Evolutionary conservation across 108 stramenopile species (phyloP), one percentile per base, ranked within the genome.

Genomic region (Fistulifera solaris): DNA sequence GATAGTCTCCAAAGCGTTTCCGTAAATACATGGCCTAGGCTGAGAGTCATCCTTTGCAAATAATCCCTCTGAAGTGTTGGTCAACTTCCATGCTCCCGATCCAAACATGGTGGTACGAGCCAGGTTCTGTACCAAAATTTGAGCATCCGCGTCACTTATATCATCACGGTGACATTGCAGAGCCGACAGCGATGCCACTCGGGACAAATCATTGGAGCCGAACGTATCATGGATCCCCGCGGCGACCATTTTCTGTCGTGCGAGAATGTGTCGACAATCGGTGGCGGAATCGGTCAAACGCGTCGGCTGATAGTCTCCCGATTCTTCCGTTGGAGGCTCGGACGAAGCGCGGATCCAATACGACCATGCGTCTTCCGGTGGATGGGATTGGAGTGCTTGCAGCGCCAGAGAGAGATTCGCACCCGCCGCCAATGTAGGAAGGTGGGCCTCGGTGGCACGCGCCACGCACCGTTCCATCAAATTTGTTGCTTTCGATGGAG

Each of bases 181-280:
- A 1, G 70, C 72, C 4, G 55, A 45, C 23, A 51, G 42, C 8
- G 81, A 77, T 13, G 82, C 63, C 22, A 81, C 44, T 1, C 66
- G 61, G 18, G 78, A 67, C 58, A 75, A 49, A 13, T 57, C 63
- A 1, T 69, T 41, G 51, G 69, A 60, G 1, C 81, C 81, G 14
- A 73, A 71, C 22, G 72, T 61, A 56, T 86, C 78, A 84, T 84
- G 86, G 16, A 86, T 51, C 28, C 77, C 78, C 0, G 88, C 80
- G 25, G 67, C 66, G 3, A 81, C 66, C 22, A 81, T 31, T 25
- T 49, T 52, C 48, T 77, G 78, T 11, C 59, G 46, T 6, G 69
- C 67, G 19, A 82, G 61, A 52, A 67, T 68, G 13, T 54, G 52
- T 47, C 70, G 55, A 17, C 73, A 73, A 23, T 84, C 78, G 10